These are phyloP conservation scores for Casuarina equisetifolia DNA, from an alignment of 306 rosid genomes.

Conservation along the genomic window DNA sequence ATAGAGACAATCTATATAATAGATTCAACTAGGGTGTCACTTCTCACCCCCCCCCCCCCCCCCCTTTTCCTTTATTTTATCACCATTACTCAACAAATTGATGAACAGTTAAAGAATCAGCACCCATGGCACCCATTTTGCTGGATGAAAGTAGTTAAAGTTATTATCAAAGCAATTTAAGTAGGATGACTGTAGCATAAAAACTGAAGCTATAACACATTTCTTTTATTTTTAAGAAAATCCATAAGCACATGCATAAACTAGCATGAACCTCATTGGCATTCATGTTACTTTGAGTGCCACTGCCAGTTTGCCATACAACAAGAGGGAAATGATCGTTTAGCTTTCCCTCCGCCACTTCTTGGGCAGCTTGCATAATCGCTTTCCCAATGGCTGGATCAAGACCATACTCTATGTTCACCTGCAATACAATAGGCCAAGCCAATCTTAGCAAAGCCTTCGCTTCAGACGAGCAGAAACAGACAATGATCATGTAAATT, in stretches of 20 bases:
- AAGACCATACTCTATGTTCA: conserved; percentile 89
- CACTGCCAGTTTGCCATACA: conserved; percentile 62
- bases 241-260: conserved; percentile 8
- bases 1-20: not conserved
- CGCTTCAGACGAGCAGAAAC: not conserved
- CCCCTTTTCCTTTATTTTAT: not conserved
- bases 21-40: not conserved
- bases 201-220: not conserved
- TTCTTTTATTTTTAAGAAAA: not conserved
- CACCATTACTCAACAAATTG: not conserved
- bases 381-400: conserved; percentile 86
- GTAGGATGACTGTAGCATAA: not conserved
- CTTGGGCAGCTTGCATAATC: conserved; percentile 85
- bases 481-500: too few species aligned
- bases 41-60: too few species aligned
- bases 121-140: not conserved
- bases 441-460: not conserved
- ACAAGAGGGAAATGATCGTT: conserved; percentile 97
- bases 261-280: conserved; percentile 64
- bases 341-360: conserved; percentile 95
- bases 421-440: conserved; percentile 42
- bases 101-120: too few species aligned
- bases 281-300: too few species aligned
- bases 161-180: not conserved
- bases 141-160: not conserved